Evolutionary conservation across 306 rosid genomes (phyloP).

Genomic region (Lagenaria siceraria): DNA sequence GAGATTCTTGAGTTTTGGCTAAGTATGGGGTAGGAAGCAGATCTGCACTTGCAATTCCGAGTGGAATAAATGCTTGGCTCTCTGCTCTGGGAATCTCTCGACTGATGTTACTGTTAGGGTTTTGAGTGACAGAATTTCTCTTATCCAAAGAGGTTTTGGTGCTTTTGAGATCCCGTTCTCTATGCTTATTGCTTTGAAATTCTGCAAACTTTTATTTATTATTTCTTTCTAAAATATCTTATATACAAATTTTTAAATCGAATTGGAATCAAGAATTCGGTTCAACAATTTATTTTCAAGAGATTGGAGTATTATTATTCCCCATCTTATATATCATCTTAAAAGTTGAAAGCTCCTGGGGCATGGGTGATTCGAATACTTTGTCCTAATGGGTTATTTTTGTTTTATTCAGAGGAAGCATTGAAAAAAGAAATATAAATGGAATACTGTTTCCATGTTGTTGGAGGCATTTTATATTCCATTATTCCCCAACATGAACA

Average conservation of each 20-base stretch:
- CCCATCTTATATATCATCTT: not conserved
- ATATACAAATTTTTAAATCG: not conserved
- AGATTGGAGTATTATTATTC: not conserved
- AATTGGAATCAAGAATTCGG: not conserved
- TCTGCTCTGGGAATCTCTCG: conserved; percentile 17
- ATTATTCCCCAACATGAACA: conserved; percentile 8
- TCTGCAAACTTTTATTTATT: not conserved
- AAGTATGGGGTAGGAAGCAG: not conserved
- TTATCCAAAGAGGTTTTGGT: conserved; percentile 26
- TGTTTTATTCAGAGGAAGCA: not conserved
- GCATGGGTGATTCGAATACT: not conserved
- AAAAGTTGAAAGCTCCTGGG: not conserved
- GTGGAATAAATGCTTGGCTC: not conserved
- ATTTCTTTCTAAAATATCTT: not conserved
- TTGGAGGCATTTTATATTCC: conserved; percentile 2
- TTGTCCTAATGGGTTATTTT: not conserved
- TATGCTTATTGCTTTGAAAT: conserved; percentile 4
- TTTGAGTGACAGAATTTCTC: conserved; percentile 45
- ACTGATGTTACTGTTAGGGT: conserved; percentile 43
- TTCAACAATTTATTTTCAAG: not conserved
- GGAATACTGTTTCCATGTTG: not conserved
- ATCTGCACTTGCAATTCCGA: not conserved
- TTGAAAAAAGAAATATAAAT: not conserved
- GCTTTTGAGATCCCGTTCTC: conserved; percentile 53
- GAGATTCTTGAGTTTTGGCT: conserved; percentile 5